A percentile compares a stretch with the other conserved stretches of the same genome.
Evolutionary conservation across 2,329 filamentous ascomycete genomes (phyloP).

Genomic region (Elsinoe ampelina): DNA sequence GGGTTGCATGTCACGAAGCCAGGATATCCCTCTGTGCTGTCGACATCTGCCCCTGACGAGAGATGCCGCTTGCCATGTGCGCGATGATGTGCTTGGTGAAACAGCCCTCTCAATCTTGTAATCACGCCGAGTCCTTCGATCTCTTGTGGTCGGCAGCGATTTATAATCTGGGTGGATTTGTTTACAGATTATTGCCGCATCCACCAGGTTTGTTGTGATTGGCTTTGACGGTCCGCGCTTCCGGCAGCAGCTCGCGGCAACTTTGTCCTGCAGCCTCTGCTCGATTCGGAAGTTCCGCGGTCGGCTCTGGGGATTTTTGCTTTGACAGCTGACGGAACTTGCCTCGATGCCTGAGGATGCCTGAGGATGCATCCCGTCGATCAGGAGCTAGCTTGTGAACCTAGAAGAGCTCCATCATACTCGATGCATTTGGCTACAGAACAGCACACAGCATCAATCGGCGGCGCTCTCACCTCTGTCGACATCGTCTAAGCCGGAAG

Average conservation of each 20-base stretch:
- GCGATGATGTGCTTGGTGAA: neutral
- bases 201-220: conserved; percentile 7
- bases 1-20: neutral
- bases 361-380: neutral
- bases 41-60: neutral
- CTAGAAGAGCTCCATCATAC: too few relatives aligned
- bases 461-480: too few relatives aligned
- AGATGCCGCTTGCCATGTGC: conserved; percentile 8
- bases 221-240: neutral
- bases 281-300: neutral
- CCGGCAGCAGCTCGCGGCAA: conserved; percentile 1
- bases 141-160: neutral
- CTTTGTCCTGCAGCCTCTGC: neutral
- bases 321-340: neutral
- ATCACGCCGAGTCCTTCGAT: neutral
- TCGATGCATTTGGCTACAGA: too few relatives aligned
- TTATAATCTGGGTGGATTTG: neutral
- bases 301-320: neutral
- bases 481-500: too few relatives aligned
- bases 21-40: neutral
- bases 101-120: neutral
- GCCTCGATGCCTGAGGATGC: neutral
- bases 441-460: too few relatives aligned
- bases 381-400: neutral
- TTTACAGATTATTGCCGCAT: conserved; percentile 11